Evolutionary conservation across 768 basidiomycete genomes (phyloP).

Genomic region (Pulveroboletus sp.): DNA sequence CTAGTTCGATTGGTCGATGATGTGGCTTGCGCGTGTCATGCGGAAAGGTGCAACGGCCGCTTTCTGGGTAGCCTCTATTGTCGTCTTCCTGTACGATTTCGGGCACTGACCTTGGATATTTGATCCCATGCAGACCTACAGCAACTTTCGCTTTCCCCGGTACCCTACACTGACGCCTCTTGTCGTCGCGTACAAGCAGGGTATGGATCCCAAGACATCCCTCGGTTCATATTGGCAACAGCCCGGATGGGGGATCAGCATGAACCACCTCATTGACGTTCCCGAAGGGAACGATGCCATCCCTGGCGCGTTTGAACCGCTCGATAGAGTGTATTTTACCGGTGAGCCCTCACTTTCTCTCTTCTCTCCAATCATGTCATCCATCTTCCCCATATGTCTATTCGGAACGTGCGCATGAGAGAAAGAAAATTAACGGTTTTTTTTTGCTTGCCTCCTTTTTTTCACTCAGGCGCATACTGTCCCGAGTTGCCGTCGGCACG

Average conservation of each 20-base stretch:
- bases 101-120: background rate
- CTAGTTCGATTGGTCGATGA: slow-evolving; percentile 72
- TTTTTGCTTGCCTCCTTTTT: too few relatives aligned
- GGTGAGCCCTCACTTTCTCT: too few relatives aligned
- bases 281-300: too few relatives aligned
- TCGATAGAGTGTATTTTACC: too few relatives aligned
- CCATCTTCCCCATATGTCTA: too few relatives aligned
- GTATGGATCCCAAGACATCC: background rate
- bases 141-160: slow-evolving; percentile 4
- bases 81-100: background rate
- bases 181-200: background rate
- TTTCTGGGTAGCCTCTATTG: slow-evolving; percentile 49
- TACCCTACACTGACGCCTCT: slow-evolving; percentile 3
- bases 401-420: too few relatives aligned
- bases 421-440: too few relatives aligned
- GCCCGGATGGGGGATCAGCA: background rate
- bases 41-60: slow-evolving; percentile 61
- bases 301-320: too few relatives aligned
- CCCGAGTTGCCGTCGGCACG: too few relatives aligned
- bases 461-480: too few relatives aligned
- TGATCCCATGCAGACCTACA: background rate
- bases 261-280: too few relatives aligned
- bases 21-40: slow-evolving; percentile 61
- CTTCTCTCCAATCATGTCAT: too few relatives aligned
- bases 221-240: slow-evolving; percentile 8